Evolutionary conservation across 768 basidiomycete genomes (phyloP), one percentile per base, ranked within the genome.

Genomic region (Russula ochroleuca): DNA sequence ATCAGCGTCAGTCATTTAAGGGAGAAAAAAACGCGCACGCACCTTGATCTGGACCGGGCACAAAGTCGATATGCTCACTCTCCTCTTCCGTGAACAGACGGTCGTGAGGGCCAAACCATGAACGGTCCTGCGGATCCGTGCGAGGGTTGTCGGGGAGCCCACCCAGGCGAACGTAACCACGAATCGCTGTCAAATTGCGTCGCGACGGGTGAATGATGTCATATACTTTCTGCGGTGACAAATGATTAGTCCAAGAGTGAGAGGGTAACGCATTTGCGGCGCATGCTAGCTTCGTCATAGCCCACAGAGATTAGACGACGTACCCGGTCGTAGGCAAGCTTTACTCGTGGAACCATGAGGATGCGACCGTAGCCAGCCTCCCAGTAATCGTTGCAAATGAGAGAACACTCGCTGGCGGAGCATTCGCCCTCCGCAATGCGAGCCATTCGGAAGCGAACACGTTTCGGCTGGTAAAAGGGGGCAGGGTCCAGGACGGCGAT

Each of bases 351-450:
- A 0, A 98, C 94, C 95, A 98, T 99, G 78, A 99, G 82, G 68
- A 99, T 96, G 60, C 97, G 79, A 4, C 97, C 97, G 72, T 94
- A 98, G 1, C 97, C 96, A 0, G 92, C 86, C 67, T 88, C 85
- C 94, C 94, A 98, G 73, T 98, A 98, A 76, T 98, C 96, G 75
- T 98, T 99, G 78, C 95, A 97, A 68, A 99, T 95, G 62, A 99
- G 79, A 75, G 87, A 89, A 77, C 97, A 99, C 76, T 99, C 97
- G 64, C 85, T 87, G 0, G 97, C 97, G 43, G 90, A 93, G 73
- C 97, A 98, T 73, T 99, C 97, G 45, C 85, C 85, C 15, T 96
- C 92, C 10, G 79, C 80, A 57, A 98, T 83, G 59, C 80, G 81
- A 5, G 97, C 97, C 97, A 99, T 99, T 33, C 97, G 83, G 84